Conservation (phyloP, 345 rosid genomes). For the Salix brachista region DNA sequence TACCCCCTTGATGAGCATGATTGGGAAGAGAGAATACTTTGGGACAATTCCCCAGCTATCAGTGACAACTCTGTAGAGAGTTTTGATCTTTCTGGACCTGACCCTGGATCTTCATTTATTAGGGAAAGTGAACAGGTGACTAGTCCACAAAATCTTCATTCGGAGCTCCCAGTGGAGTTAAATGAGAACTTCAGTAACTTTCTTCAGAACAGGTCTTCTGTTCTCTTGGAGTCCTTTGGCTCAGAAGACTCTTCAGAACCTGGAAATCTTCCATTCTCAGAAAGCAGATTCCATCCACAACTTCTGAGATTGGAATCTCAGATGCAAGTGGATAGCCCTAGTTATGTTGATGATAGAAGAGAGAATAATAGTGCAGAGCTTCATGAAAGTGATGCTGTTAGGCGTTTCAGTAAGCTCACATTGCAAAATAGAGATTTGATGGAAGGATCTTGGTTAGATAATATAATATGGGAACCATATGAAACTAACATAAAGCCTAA, state of each 20-base stretch:
- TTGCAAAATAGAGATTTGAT: constrained; percentile 53
- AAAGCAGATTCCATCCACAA: constrained; percentile 68
- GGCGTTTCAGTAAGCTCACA: constrained; percentile 45
- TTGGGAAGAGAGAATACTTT: constrained; percentile 81
- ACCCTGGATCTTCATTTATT: constrained; percentile 25
- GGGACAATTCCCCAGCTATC: constrained; percentile 63
- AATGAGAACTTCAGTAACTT: constrained; percentile 34
- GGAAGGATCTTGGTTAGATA: constrained; percentile 81
- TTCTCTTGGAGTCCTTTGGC: constrained; percentile 53
- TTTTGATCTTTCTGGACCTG: constrained; percentile 40
- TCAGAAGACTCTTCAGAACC: constrained; percentile 31
- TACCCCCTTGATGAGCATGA: constrained; percentile 84
- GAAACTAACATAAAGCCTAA: constrained; percentile 48
- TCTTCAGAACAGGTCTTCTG: constrained; percentile 31
- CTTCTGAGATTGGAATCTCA: constrained; percentile 75
- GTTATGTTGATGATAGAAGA: constrained; percentile 21
- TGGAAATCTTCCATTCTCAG: constrained; percentile 21
- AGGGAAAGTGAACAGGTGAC: constrained; percentile 32
- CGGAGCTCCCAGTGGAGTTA: constrained; percentile 21
- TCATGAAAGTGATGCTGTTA: constrained; percentile 37
- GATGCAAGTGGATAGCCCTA: constrained; percentile 33
- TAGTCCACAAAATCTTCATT: constrained; percentile 22
- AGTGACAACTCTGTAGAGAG: constrained; percentile 42
- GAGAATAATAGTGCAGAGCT: constrained; percentile 30
- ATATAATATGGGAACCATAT: constrained; percentile 75